Conservation (phyloP, 2,329 filamentous ascomycete genomes). For the Golovinomyces cichoracearum region DNA sequence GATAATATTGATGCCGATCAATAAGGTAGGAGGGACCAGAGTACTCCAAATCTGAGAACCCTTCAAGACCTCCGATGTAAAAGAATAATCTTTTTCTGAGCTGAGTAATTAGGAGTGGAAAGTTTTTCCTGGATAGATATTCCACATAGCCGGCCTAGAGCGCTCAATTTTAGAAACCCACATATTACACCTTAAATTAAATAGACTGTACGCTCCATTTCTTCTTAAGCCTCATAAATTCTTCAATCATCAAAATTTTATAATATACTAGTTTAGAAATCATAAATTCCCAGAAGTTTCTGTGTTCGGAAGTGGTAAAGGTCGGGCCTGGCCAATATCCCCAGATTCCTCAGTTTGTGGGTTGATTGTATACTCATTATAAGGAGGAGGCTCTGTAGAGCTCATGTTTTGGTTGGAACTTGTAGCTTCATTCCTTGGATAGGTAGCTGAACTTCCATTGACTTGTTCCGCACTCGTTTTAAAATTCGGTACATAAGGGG, state of each 20-base stretch:
- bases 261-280: not conserved
- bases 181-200: not conserved
- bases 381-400: constrained; percentile 5
- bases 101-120: no score
- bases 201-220: not conserved
- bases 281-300: not conserved
- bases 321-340: not conserved
- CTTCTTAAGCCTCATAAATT: not conserved
- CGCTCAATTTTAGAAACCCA: not conserved
- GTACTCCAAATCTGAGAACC: no score
- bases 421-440: not conserved
- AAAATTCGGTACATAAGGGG: constrained; percentile 24
- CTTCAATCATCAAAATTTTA: not conserved
- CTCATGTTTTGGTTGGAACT: constrained; percentile 1
- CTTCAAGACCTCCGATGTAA: no score
- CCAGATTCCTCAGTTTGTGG: constrained; percentile 2
- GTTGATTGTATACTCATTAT: constrained; percentile 5
- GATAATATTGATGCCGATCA: no score
- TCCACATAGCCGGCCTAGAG: no score
- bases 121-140: no score
- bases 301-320: not conserved
- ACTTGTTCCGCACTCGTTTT: constrained; percentile 12
- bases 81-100: no score
- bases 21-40: no score
- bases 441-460: not conserved